Base-by-base conservation (phyloP, 2,329 filamentous ascomycete genomes). In the Talaromyces verruculosus region DNA sequence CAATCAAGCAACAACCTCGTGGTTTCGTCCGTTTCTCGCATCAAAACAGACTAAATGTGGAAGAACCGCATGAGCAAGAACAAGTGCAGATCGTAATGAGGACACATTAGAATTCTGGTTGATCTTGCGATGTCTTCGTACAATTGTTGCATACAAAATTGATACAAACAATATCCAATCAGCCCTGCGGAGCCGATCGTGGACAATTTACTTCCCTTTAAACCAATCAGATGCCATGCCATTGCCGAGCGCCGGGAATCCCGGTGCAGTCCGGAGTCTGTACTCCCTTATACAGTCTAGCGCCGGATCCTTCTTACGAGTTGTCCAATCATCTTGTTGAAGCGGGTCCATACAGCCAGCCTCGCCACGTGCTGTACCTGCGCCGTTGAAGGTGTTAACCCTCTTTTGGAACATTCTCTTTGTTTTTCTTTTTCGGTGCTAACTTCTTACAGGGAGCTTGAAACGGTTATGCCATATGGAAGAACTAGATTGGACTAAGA, bases 171-270 rank as follows among this genome's bases (percentile, higher is more conserved):
- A 47, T 47, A 33, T 30, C 30, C 25, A 41, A 3, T 6, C 45
- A 62, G 60, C 60, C 60, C 33, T 62, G 61, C 53, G 61, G 47
- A 19, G 43, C 19, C 15, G 7, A 13, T 13, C 17, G 6, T 33
- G 47, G 19, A 41, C 6, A 19, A 63, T 43, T 30, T 33, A 55
- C 17, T 19, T 43, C 22, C 22, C 3, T 17, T 1, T 13, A 0
- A 6, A 5, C 61, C 61, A 63, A 63, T 63, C 8, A 33, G 8
- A 53, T 17, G 17, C 30, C 17, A 4, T 10, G 7, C 41, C n/a
- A 28, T 19, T 4, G n/a, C 8, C 22, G 13, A 19, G 30, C 10
- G 7, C 37, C 45, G 60, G 60, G 22, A 41, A 62, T 51, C 45
- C 60, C 33, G 60, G 22, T 8, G 28, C 30, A 22, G 25, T 1